A percentile compares a stretch with the other conserved stretches of the same genome.
Evolutionary conservation across 2,329 filamentous ascomycete genomes (phyloP).

Genomic region (Cryphonectria parasitica): DNA sequence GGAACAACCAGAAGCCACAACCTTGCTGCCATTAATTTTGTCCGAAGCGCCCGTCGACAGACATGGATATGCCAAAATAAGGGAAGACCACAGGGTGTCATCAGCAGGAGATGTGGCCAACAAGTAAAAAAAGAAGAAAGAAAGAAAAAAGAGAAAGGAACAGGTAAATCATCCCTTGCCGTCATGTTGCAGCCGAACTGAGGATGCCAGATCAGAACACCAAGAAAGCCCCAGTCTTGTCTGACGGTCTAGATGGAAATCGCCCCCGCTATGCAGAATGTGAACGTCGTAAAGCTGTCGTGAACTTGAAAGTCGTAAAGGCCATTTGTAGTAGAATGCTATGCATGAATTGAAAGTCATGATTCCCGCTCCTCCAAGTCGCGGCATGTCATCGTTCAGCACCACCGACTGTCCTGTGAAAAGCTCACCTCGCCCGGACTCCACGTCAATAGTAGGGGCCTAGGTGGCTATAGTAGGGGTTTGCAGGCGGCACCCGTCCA

Average conservation of each 20-base stretch:
- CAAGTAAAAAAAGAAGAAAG: neutral
- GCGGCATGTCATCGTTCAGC: neutral
- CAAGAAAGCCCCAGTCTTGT: neutral
- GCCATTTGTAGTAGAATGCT: neutral
- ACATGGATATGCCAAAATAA: neutral
- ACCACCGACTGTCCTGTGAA: neutral
- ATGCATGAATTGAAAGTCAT: conserved; percentile 4
- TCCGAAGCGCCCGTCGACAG: neutral
- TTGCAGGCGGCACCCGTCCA: conserved; percentile 33
- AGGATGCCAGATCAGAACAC: conserved; percentile 1
- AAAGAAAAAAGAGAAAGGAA: neutral
- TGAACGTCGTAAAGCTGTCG: conserved; percentile 9
- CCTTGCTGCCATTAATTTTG: neutral
- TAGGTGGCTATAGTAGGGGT: conserved; percentile 30
- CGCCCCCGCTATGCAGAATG: conserved; percentile 28
- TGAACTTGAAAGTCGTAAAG: conserved; percentile 3
- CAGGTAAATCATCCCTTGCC: conserved; percentile 11
- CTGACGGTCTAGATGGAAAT: conserved; percentile 25
- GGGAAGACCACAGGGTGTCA: neutral
- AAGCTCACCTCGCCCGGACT: no score
- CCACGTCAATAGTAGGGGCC: conserved; percentile 10
- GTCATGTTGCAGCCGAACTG: conserved; percentile 17
- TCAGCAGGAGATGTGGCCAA: neutral
- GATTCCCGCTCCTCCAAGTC: neutral
- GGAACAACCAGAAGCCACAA: neutral